Evolutionary conservation across 148 eudicot genomes (phyloP).

Genomic region (Nyssa sinensis): DNA sequence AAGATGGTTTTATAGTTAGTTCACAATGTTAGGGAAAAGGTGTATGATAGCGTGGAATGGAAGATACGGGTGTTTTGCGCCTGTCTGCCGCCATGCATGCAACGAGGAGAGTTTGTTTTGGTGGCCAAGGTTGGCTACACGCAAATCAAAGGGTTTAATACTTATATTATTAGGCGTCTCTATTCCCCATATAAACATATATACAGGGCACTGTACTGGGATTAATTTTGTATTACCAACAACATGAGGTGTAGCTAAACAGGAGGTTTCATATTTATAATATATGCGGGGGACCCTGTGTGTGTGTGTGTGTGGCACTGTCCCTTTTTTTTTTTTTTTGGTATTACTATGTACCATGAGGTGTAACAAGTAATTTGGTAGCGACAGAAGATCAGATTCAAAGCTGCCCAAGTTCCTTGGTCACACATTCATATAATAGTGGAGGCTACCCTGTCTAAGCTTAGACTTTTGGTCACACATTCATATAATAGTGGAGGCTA

Average conservation of each 20-base stretch:
- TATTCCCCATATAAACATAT: neutral
- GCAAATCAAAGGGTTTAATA: neutral
- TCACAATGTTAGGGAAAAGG: slow-evolving; percentile 39
- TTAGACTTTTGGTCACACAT: too few species aligned
- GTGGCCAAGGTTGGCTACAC: neutral
- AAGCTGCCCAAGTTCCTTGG: neutral
- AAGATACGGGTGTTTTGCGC: slow-evolving; percentile 38
- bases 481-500: slow-evolving; percentile 2
- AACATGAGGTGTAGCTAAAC: too few species aligned
- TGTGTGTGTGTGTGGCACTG: too few species aligned
- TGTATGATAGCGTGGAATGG: slow-evolving; percentile 40
- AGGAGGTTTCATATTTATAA: too few species aligned
- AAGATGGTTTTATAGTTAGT: neutral
- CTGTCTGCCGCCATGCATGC: slow-evolving; percentile 62
- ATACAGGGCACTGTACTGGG: neutral
- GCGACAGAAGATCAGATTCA: neutral
- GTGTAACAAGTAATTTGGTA: neutral
- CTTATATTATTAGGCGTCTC: neutral
- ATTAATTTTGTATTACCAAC: neutral
- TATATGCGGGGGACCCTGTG: too few species aligned
- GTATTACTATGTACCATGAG: too few species aligned
- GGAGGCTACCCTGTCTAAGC: neutral
- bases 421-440: neutral
- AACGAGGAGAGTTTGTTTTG: slow-evolving; percentile 33
- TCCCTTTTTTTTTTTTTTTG: too few species aligned